Evolutionary conservation across 441 rosid species (phyloP), one percentile per base, ranked within the genome.

Genomic region (Breynia disticha): DNA sequence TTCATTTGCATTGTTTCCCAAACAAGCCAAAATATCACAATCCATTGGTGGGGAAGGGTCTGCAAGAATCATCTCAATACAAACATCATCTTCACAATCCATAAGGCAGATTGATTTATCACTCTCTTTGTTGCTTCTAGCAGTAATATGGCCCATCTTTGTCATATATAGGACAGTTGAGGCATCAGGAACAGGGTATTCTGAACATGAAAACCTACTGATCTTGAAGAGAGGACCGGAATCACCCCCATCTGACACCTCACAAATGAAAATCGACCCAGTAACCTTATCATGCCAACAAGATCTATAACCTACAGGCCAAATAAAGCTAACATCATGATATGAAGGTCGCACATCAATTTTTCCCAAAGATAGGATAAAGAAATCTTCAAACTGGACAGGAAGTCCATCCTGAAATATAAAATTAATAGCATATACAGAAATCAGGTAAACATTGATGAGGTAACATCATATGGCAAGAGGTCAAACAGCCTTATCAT

Each of bases 221-320:
- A 90, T 74, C 76, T 71, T 90, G 72, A 94, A 94, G 72, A 85
- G 62, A 71, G 99, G 97, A 66, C 97, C 97, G 67, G 77, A 72
- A 64, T 81, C 79, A 71, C 94, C 87, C 38, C 96, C 97, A 68
- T 90, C 96, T 55, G 65, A 78, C 62, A 94, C 86, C 67, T 94
- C 93, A 68, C 93, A 80, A 35, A 77, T 60, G 57, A 94, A 85
- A 59, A 94, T 72, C 10, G 99, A 94, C 60, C 95, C 87, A 9
- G 97, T 94, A 69, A 83, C 71, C 66, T 79, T 90, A 72, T 94
- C 99, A 74, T 94, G 99, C 99, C 99, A 94, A 74, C 90, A 94
- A 52, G 96, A 87, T 68, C 78, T 80, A 70, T 77, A 94, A 43
- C 99, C 95, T 72, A 89, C 60, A 48, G 97, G 99, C 73, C 75